phyloP scores from a whole-genome alignment of 129 eudicot genomes.

The Helianthus tuberosus region DNA sequence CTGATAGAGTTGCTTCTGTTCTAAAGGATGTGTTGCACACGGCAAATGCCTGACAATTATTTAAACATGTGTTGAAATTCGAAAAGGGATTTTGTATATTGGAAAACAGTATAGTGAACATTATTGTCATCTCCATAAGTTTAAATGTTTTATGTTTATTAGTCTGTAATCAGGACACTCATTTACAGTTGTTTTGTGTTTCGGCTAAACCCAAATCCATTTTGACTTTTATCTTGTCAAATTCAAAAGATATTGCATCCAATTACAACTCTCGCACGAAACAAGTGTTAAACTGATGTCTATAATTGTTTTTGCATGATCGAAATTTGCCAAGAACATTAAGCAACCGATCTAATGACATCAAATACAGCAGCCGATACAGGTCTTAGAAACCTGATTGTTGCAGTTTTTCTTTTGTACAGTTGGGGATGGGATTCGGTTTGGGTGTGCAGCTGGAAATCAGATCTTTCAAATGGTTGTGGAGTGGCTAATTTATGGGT shows the following conservation, averaged over 20 bases:
- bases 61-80: neutral
- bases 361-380: no score
- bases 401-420: no score
- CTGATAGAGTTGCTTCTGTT: slow-evolving; percentile 66
- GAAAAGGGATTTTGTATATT: slow-evolving; percentile 28
- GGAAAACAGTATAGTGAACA: slow-evolving; percentile 17
- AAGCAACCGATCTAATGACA: neutral
- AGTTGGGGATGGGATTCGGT: no score
- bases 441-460: no score
- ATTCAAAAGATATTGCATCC: neutral
- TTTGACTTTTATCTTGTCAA: neutral
- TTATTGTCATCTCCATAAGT: neutral
- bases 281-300: neutral
- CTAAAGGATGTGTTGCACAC: slow-evolving; percentile 59
- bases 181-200: slow-evolving; percentile 13
- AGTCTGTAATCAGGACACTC: slow-evolving; percentile 24
- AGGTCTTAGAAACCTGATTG: no score
- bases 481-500: no score
- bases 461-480: no score
- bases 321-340: neutral
- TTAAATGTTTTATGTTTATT: slow-evolving; percentile 8
- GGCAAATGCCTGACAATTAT: slow-evolving; percentile 26
- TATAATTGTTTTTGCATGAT: neutral
- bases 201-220: neutral
- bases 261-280: neutral